Base-by-base conservation (phyloP, 1,139 yeast genomes). In the Lipomyces yarrowii region DNA sequence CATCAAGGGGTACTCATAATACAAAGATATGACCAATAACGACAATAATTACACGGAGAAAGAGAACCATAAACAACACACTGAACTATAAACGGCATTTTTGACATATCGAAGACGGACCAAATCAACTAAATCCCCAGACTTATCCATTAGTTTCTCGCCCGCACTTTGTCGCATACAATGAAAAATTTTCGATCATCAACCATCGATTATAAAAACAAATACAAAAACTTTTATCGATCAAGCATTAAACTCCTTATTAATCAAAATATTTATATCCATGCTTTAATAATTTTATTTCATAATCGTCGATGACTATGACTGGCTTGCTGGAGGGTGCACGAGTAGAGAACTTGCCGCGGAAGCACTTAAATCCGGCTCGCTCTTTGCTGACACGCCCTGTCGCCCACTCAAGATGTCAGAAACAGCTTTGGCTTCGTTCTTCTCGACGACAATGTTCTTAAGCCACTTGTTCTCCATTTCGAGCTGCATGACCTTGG, bases 391-490 rank as follows among this genome's bases (percentile, higher is more conserved):
- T 23, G 23, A 21, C n/a, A 10, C 23, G 8, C 11, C 15, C 15
- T 26, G 23, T 35, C 65, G 63, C n/a, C 63, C 33, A 23, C 48
- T 35, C 26, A 64, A 26, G 18, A 65, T 65, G 37, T 62, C 63
- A 5, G 59, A 52, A 8, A 52, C 51, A 3, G 69, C 64, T 56
- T 65, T 67, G 21, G 79, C 80, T 74, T 84, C 80, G 71, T 78
- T 80, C 74, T 78, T 87, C 73, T 89, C 94, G 52, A 88, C 87
- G 33, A 91, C 92, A 70, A 91, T 81, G 74, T 88, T 88, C 75
- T 89, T 84, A 69, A 91, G 82, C 79, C 94, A 83, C 74, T 86
- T 86, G 80, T 91, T 91, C 78, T 91, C 97, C 89, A 89, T 87
- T 77, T 91, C 96, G 70, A 88, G 77, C 77, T 90, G 90, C 75